A percentile compares a stretch with the other conserved stretches of the same genome.
Evolutionary conservation across 768 basidiomycete genomes (phyloP).

Genomic region (Pholiota microspora): DNA sequence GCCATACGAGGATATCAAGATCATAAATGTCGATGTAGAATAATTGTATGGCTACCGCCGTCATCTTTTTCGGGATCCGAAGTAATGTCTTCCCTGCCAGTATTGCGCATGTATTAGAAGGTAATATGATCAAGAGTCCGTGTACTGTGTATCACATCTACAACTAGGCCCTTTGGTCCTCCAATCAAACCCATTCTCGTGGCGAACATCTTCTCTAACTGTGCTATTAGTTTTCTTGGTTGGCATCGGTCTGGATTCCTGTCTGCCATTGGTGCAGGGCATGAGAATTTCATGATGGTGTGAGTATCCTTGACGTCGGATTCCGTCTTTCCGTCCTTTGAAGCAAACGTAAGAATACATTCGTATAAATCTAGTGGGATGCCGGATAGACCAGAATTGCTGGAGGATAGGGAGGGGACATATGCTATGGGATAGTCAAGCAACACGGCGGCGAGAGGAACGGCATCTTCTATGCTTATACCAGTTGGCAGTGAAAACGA

Average conservation of each 20-base stretch:
- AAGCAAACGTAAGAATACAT: conserved; percentile 24
- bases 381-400: conserved; percentile 33
- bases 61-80: too few species aligned
- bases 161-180: background rate
- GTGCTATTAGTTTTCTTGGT: conserved; percentile 24
- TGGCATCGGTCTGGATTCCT: conserved; percentile 15
- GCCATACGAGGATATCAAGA: conserved; percentile 93
- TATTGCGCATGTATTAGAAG: conserved; percentile 5
- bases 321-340: background rate
- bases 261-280: conserved; percentile 33
- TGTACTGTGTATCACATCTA: conserved; percentile 7
- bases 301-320: conserved; percentile 21
- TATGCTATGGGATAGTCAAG: conserved; percentile 65
- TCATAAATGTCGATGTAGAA: conserved; percentile 75
- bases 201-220: conserved; percentile 32
- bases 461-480: conserved; percentile 25
- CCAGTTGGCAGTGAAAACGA: conserved; percentile 28
- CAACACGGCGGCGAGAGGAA: conserved; percentile 58
- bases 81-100: background rate
- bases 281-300: conserved; percentile 56
- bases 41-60: too few species aligned
- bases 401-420: conserved; percentile 25
- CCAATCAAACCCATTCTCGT: conserved; percentile 20
- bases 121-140: conserved; percentile 12
- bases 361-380: conserved; percentile 52